Conservation (phyloP, 108 stramenopile genomes). For the Parmales sp. region DNA sequence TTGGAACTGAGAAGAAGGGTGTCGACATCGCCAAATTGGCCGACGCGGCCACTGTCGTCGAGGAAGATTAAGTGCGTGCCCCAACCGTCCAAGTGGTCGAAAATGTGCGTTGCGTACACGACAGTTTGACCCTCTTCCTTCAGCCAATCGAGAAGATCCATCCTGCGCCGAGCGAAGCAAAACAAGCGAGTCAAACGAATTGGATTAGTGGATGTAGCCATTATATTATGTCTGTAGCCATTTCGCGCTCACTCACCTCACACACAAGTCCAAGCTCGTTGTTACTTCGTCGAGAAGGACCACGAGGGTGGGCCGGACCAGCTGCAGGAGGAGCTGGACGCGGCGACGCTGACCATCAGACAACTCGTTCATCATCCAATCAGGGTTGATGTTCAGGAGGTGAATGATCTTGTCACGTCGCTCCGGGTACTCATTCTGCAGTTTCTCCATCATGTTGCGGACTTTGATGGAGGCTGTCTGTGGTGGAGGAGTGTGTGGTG, state of each 20-base stretch:
- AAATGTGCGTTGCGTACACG: constrained; percentile 97
- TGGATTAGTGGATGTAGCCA: too few species aligned
- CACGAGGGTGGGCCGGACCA: constrained; percentile 89
- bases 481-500: neutral
- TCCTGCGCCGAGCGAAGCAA: too few species aligned
- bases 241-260: too few species aligned
- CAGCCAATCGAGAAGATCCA: constrained; percentile 84
- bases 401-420: constrained; percentile 86
- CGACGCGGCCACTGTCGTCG: constrained; percentile 53
- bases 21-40: constrained; percentile 68
- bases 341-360: constrained; percentile 50
- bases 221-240: too few species aligned
- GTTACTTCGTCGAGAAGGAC: constrained; percentile 95
- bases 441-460: constrained; percentile 83
- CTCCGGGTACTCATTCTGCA: constrained; percentile 88
- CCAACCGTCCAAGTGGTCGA: constrained; percentile 85
- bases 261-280: constrained; percentile 88
- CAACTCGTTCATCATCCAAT: constrained; percentile 94
- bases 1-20: too few species aligned
- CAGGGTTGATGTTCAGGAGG: constrained; percentile 83
- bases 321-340: constrained; percentile 88
- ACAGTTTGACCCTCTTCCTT: constrained; percentile 87
- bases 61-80: constrained; percentile 60
- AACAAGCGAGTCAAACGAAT: too few species aligned
- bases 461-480: constrained; percentile 84